A percentile compares a stretch with the other conserved stretches of the same genome.
phyloP scores from a whole-genome alignment of 163 green algal species.

The Chloromonas sp. region DNA sequence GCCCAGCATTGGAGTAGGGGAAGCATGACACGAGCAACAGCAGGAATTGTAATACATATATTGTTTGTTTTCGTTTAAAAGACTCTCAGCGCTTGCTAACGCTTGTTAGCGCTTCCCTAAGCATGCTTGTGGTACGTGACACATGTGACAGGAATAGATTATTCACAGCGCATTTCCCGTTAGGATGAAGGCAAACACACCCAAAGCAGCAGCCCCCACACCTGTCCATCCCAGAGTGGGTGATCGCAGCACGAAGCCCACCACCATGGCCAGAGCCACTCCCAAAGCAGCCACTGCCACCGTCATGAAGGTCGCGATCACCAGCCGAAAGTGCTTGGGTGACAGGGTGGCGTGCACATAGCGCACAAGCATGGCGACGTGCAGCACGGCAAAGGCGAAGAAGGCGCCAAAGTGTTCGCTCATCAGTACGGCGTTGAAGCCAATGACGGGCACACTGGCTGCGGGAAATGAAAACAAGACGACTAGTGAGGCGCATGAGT shows the following conservation, averaged over 20 bases:
- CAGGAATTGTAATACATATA: too few relatives aligned
- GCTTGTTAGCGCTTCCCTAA: too few relatives aligned
- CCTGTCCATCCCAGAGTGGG: constrained; percentile 92
- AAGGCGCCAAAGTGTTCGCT: constrained; percentile 94
- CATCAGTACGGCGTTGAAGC: constrained; percentile 95
- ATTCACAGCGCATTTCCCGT: too few relatives aligned
- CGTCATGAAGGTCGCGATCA: constrained; percentile 43
- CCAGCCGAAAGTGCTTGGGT: constrained; percentile 8
- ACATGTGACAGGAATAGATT: too few relatives aligned
- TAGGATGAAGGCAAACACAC: too few relatives aligned
- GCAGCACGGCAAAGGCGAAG: constrained; percentile 81
- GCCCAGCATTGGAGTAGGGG: too few relatives aligned
- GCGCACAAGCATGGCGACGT: constrained; percentile 51
- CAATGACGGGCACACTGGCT: constrained; percentile 83
- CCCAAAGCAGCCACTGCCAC: constrained; percentile 32
- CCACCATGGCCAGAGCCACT: constrained; percentile 44
- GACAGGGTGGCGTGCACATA: constrained; percentile 21
- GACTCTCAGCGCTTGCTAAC: too few relatives aligned
- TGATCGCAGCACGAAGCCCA: constrained; percentile 70
- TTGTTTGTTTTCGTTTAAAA: too few relatives aligned
- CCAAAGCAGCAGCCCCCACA: constrained; percentile 17
- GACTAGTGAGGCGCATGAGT: background rate
- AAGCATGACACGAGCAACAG: too few relatives aligned
- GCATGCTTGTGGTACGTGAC: too few relatives aligned
- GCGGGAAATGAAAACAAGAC: constrained; percentile 1